Conservation (phyloP, 1,139 yeast species). For the Sporopachydermia cereana region DNA sequence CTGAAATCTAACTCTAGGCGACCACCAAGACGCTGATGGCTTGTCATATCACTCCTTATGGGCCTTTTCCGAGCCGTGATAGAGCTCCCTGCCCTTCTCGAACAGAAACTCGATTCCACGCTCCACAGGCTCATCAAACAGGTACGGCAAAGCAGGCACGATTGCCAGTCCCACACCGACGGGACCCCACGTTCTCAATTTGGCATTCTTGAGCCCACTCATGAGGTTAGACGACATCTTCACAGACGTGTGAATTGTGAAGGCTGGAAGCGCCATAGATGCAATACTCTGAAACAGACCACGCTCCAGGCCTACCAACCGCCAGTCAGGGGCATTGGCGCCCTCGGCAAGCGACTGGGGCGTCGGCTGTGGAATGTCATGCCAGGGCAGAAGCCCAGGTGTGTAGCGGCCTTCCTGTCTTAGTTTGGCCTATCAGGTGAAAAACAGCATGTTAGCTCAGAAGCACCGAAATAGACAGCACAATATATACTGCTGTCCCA, state of each 20-base stretch:
- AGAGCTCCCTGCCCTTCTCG: conserved; percentile 39
- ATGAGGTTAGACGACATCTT: conserved; percentile 49
- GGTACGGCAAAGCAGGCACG: conserved; percentile 67
- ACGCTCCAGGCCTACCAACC: conserved; percentile 50
- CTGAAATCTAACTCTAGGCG: conserved; percentile 2
- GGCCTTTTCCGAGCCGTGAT: conserved; percentile 9
- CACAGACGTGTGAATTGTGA: conserved; percentile 73
- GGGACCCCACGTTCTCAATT: conserved; percentile 56
- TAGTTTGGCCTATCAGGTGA: conserved; percentile 41
- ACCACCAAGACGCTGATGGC: neutral
- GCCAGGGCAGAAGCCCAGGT: conserved; percentile 64
- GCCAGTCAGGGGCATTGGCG: conserved; percentile 44
- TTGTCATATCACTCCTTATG: neutral
- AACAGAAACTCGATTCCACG: conserved; percentile 52
- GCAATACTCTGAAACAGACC: conserved; percentile 74
- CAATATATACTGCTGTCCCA: conserved; percentile 9
- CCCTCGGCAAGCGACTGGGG: conserved; percentile 20
- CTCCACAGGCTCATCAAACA: conserved; percentile 80
- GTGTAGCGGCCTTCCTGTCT: conserved; percentile 54
- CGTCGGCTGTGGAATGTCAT: conserved; percentile 28
- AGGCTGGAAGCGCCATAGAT: conserved; percentile 80
- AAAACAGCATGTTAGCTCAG: conserved; percentile 9
- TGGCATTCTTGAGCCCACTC: conserved; percentile 36
- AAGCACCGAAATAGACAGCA: conserved; percentile 7
- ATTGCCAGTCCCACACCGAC: conserved; percentile 65